phyloP scores from a whole-genome alignment of 768 basidiomycete species.

The Leccinum broughii region DNA sequence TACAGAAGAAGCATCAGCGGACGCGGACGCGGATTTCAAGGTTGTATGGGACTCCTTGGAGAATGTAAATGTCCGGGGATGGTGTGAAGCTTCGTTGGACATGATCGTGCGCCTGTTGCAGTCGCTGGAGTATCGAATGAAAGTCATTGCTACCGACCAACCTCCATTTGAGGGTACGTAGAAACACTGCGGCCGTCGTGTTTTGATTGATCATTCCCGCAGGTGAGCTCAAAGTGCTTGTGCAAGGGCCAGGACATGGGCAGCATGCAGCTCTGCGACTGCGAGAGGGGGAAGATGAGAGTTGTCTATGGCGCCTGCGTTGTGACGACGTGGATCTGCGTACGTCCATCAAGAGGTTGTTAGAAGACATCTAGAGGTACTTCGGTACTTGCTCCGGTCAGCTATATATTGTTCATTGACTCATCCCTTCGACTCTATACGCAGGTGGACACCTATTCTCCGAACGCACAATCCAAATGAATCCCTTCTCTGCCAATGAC shows the following conservation, averaged over 20 bases:
- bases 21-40: conserved; percentile 47
- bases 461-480: too few relatives aligned
- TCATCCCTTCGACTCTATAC: too few relatives aligned
- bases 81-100: conserved; percentile 62
- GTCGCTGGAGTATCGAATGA: conserved; percentile 43
- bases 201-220: conserved; percentile 7
- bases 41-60: conserved; percentile 55
- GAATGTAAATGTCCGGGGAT: conserved; percentile 55
- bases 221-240: conserved; percentile 70
- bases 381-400: not conserved
- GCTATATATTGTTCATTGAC: too few relatives aligned
- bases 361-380: conserved; percentile 31
- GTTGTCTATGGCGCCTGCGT: conserved; percentile 72
- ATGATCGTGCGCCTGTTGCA: conserved; percentile 55
- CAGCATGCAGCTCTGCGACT: conserved; percentile 50
- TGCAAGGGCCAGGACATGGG: conserved; percentile 31
- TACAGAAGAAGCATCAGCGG: conserved; percentile 14
- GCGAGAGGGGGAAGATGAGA: conserved; percentile 63
- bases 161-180: conserved; percentile 61
- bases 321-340: conserved; percentile 48
- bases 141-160: conserved; percentile 53
- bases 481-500: too few relatives aligned
- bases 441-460: too few relatives aligned
- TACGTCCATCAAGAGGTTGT: conserved; percentile 43
- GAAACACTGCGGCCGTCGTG: not conserved